These are phyloP conservation scores for Micractinium sp. DNA, from an alignment of 139 green algal species.

Conservation along the genomic window DNA sequence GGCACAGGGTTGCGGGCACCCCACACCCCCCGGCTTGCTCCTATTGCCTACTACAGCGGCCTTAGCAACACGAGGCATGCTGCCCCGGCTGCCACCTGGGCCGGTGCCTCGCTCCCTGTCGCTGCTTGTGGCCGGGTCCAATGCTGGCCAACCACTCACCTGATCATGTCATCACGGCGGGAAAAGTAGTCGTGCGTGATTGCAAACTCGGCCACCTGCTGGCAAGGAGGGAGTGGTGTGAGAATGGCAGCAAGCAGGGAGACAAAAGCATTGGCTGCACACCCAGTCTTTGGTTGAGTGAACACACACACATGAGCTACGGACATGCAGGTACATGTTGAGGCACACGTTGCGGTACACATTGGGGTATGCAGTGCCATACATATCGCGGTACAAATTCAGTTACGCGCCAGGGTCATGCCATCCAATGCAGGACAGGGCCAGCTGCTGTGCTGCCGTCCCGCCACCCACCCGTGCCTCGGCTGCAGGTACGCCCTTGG, in stretches of 20 bases:
- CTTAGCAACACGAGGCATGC: background rate
- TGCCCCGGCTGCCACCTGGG: background rate
- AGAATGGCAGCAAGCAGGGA: background rate
- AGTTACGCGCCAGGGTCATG: too few relatives aligned
- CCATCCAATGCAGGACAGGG: background rate
- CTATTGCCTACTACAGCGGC: too few relatives aligned
- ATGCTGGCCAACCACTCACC: background rate
- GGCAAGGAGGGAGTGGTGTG: background rate
- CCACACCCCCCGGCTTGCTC: too few relatives aligned
- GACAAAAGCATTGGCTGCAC: background rate
- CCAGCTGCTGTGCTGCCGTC: background rate
- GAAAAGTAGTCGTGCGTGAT: background rate
- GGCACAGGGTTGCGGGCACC: too few relatives aligned
- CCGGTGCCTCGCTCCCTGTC: background rate
- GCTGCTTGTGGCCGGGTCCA: background rate
- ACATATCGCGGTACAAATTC: too few relatives aligned
- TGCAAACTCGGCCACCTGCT: background rate
- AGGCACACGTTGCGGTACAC: too few relatives aligned
- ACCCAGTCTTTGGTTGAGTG: background rate
- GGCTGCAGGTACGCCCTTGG: background rate
- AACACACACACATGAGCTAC: background rate
- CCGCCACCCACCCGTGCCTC: background rate
- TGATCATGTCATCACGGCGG: conserved; percentile 4
- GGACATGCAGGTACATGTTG: too few relatives aligned
- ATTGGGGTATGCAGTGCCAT: background rate